Evolutionary conservation across 345 rosid species (phyloP).

Genomic region (Carallia brachiata): DNA sequence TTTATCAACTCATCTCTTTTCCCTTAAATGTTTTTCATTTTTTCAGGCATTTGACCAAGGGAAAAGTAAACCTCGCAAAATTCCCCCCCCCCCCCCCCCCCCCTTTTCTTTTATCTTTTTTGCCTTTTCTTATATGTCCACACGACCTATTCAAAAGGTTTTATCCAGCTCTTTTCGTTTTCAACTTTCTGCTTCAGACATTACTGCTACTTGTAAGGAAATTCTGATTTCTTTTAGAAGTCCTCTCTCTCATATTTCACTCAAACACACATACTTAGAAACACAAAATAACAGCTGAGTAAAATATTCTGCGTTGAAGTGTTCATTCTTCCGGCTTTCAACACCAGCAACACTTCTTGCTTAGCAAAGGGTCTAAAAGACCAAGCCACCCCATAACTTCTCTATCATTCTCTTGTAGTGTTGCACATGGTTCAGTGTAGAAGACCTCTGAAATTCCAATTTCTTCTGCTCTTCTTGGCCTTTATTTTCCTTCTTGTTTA

Average conservation of each 20-base stretch:
- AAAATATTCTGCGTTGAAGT: constrained; percentile 10
- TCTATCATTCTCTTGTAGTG: too few species aligned
- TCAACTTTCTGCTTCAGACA: constrained; percentile 27
- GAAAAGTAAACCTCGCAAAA: too few species aligned
- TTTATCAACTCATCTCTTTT: neutral
- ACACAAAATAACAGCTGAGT: constrained; percentile 5
- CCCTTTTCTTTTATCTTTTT: neutral
- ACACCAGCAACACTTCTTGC: constrained; percentile 12
- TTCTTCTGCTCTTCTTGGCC: constrained; percentile 7
- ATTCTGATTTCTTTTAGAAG: constrained; percentile 13
- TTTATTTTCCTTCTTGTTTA: constrained; percentile 29
- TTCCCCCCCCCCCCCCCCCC: too few species aligned
- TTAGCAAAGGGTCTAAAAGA: constrained; percentile 6
- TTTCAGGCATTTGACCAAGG: too few species aligned
- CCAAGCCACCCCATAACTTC: constrained; percentile 1
- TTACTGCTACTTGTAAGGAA: constrained; percentile 14
- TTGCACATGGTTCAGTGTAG: constrained; percentile 40
- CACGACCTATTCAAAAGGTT: constrained; percentile 18
- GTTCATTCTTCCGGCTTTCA: constrained; percentile 30
- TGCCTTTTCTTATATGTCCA: neutral
- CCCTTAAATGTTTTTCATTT: neutral
- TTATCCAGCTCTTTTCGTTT: constrained; percentile 3
- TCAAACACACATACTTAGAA: neutral
- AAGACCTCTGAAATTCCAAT: constrained; percentile 21
- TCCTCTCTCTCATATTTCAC: neutral